phyloP scores from a whole-genome alignment of 2,329 filamentous ascomycete genomes.

The Colletotrichum sp. region DNA sequence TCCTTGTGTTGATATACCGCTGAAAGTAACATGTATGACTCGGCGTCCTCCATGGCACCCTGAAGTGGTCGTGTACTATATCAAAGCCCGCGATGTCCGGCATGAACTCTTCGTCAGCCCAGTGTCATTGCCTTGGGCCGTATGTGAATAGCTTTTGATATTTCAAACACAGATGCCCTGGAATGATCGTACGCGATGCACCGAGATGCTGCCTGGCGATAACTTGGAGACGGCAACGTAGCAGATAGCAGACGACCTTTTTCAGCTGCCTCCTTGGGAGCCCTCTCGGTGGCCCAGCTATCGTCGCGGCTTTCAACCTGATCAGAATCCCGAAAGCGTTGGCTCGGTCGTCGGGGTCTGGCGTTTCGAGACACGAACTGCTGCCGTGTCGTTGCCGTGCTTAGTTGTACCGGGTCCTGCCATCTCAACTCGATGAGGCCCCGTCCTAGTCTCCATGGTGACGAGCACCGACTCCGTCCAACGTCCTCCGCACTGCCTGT shows the following conservation, averaged over 20 bases:
- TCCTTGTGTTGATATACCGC: background rate
- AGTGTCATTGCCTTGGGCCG: background rate
- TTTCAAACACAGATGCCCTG: background rate
- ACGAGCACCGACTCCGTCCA: background rate
- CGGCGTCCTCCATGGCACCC: background rate
- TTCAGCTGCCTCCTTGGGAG: background rate
- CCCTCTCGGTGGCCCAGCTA: background rate
- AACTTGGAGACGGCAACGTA: background rate
- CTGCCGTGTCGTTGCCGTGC: background rate
- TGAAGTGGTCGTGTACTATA: background rate
- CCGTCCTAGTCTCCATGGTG: background rate
- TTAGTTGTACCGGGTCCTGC: background rate
- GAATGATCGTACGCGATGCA: background rate
- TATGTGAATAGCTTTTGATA: background rate
- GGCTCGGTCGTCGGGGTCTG: background rate
- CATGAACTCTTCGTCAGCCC: background rate
- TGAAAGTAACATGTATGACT: background rate
- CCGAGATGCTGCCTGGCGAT: background rate
- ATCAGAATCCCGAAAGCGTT: background rate
- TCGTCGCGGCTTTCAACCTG: background rate
- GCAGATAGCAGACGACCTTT: background rate
- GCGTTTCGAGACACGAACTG: background rate
- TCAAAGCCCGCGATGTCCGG: background rate
- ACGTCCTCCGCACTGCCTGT: background rate
- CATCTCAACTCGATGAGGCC: background rate